phyloP scores from a whole-genome alignment of 257 asterid genomes.

The Fraxinus americana region DNA sequence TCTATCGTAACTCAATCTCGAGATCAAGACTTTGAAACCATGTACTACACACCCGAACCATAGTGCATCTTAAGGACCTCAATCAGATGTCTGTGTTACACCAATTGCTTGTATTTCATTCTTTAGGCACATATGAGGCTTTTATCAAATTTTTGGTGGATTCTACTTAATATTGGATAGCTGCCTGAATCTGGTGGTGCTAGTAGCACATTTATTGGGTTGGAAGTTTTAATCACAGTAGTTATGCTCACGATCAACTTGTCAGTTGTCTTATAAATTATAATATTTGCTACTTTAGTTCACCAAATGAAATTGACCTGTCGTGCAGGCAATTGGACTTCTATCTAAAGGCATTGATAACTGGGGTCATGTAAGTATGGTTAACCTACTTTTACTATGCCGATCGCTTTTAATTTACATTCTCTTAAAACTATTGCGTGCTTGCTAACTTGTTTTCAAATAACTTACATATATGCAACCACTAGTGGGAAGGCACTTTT shows the following conservation, averaged over 20 bases:
- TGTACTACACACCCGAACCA: not conserved
- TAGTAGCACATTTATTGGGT: not conserved
- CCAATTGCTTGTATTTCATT: not conserved
- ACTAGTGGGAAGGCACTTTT: too few relatives aligned
- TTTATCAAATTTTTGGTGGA: not conserved
- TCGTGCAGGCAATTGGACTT: constrained; percentile 67
- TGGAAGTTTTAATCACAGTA: not conserved
- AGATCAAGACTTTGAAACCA: not conserved
- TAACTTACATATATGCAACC: too few relatives aligned
- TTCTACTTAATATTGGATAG: not conserved
- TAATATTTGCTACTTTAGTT: too few relatives aligned
- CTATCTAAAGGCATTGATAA: constrained; percentile 78
- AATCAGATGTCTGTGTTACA: not conserved
- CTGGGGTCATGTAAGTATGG: constrained; percentile 93
- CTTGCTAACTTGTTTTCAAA: not conserved
- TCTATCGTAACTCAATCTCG: not conserved
- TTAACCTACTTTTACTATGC: not conserved
- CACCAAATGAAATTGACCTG: constrained; percentile 22
- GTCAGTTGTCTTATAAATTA: not conserved
- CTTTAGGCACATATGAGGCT: not conserved
- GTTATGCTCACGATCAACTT: not conserved
- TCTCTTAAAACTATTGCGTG: not conserved
- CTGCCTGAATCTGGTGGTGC: not conserved
- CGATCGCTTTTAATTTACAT: not conserved
- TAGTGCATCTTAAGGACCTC: not conserved